phyloP scores from a whole-genome alignment of 257 asterid species.

The Leonotis leonurus region DNA sequence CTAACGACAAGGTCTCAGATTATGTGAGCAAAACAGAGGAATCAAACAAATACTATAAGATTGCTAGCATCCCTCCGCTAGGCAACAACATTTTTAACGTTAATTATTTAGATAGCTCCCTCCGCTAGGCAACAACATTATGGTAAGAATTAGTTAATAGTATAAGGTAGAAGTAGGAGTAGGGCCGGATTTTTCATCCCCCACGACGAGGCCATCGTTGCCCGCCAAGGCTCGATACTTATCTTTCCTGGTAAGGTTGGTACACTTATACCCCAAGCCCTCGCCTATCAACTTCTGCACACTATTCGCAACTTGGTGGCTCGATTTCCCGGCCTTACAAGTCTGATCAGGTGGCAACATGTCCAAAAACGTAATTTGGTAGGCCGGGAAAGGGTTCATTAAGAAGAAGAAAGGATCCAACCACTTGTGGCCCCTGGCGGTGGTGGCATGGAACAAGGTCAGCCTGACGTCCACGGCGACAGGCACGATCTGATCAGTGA shows the following conservation, averaged over 20 bases:
- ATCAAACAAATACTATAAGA: no score
- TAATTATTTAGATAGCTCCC: no score
- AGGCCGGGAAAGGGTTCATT: slow-evolving; percentile 32
- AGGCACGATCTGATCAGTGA: slow-evolving; percentile 24
- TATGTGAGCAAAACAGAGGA: no score
- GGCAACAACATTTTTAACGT: no score
- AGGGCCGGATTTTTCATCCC: no score
- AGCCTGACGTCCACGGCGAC: slow-evolving; percentile 17
- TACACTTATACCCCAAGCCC: slow-evolving; percentile 24
- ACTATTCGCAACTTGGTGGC: slow-evolving; percentile 30
- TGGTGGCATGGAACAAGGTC: slow-evolving; percentile 25
- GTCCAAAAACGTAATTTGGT: slow-evolving; percentile 30
- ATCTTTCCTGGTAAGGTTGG: slow-evolving; percentile 34
- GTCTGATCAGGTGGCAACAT: slow-evolving; percentile 23
- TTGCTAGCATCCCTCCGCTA: no score
- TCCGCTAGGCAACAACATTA: no score
- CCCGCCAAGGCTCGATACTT: slow-evolving; percentile 35
- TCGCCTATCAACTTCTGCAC: slow-evolving; percentile 29
- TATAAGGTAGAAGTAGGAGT: no score
- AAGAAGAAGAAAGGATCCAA: slow-evolving; percentile 29
- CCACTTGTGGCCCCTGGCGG: slow-evolving; percentile 32
- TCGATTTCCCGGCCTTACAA: slow-evolving; percentile 29
- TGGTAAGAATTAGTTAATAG: no score
- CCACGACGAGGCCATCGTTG: slow-evolving; percentile 23
- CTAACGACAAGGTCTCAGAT: no score